Conservation (phyloP, 176 grass and related monocot species). For the Saccharum spontaneum region DNA sequence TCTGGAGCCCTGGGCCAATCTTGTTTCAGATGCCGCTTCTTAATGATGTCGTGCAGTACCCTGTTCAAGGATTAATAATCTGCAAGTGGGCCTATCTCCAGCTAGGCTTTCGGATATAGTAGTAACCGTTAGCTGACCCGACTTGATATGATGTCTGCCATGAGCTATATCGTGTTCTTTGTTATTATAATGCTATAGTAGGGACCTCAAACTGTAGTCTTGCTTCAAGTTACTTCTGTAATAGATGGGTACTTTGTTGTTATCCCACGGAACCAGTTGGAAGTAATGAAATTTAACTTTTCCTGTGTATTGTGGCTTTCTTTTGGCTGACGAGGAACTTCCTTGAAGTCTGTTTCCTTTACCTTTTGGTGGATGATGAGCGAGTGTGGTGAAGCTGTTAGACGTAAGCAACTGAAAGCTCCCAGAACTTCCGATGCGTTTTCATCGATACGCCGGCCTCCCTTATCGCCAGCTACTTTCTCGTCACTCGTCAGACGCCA, state of each 20-base stretch:
- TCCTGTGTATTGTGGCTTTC: not conserved
- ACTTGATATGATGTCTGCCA: slow-evolving; percentile 27
- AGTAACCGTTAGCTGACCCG: slow-evolving; percentile 49
- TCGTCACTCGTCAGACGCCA: not conserved
- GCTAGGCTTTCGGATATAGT: slow-evolving; percentile 46
- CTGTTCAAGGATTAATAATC: slow-evolving; percentile 39
- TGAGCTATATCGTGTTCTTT: slow-evolving; percentile 25
- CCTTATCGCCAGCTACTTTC: no score
- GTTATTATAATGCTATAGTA: slow-evolving; percentile 9
- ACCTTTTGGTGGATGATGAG: not conserved
- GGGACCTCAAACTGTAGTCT: slow-evolving; percentile 33
- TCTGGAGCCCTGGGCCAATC: slow-evolving; percentile 34
- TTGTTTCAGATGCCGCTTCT: slow-evolving; percentile 39
- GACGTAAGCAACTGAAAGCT: no score
- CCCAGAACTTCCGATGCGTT: no score
- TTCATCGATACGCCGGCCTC: no score
- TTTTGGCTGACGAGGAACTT: not conserved
- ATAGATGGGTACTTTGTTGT: slow-evolving; percentile 27
- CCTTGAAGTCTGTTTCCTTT: not conserved
- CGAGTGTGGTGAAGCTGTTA: not conserved
- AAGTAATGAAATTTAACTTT: slow-evolving; percentile 28
- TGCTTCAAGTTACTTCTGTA: slow-evolving; percentile 32
- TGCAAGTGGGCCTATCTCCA: slow-evolving; percentile 20
- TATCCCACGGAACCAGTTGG: slow-evolving; percentile 11
- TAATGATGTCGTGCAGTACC: slow-evolving; percentile 43